These are phyloP conservation scores for sorghum (Sorghum bicolor) DNA, from an alignment of 176 grass and related monocot species.

Conservation along the genomic window Sorghum_bicolor_NCBIv3 NC_012870.2:66202501-66203000, in stretches of 20 bases:
- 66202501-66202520: constrained; percentile 7
- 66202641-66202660: background rate
- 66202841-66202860: background rate
- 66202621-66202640: background rate
- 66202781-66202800: background rate
- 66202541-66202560: background rate
- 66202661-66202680: background rate
- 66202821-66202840: too few relatives aligned
- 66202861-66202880: background rate
- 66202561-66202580: background rate
- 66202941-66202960: background rate
- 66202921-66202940: background rate
- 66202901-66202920: background rate
- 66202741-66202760: background rate
- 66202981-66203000: background rate
- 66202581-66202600: background rate
- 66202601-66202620: background rate
- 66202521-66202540: constrained; percentile 9
- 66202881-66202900: background rate
- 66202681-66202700: background rate
- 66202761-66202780: background rate
- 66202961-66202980: background rate
- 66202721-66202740: too few relatives aligned
- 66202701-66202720: background rate
- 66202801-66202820: background rate